These are phyloP conservation scores for Diospyros kaki DNA, from an alignment of 148 eudicot species.

Conservation along the genomic window DNA sequence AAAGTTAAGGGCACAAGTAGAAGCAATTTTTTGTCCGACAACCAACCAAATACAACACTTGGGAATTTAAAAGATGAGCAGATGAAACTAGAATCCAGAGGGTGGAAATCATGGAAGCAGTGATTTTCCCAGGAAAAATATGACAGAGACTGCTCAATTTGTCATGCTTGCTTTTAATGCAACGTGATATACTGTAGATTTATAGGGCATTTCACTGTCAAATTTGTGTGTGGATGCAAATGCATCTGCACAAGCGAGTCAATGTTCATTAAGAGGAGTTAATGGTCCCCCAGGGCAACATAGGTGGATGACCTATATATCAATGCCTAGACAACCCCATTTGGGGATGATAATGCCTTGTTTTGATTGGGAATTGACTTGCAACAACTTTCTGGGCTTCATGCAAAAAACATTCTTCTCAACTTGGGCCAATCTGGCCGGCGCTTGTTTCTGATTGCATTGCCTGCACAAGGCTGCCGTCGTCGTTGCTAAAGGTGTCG, in stretches of 20 bases:
- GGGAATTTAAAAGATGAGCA: too few relatives aligned
- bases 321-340: too few relatives aligned
- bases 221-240: background rate
- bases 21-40: too few relatives aligned
- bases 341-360: background rate
- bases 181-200: background rate
- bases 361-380: constrained; percentile 11
- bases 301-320: too few relatives aligned
- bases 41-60: too few relatives aligned
- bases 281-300: background rate
- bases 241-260: background rate
- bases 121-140: too few relatives aligned
- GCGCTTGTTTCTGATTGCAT: background rate
- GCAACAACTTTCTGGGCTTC: constrained; percentile 7
- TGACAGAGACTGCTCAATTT: too few relatives aligned
- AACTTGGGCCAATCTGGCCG: background rate
- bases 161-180: too few relatives aligned
- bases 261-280: background rate
- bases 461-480: background rate
- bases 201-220: background rate
- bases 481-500: background rate
- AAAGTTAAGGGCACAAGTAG: too few relatives aligned
- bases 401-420: background rate
- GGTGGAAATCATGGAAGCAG: too few relatives aligned
- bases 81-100: too few relatives aligned